phyloP scores from a whole-genome alignment of 768 basidiomycete species.

The Rhizopogon salebrosus region DNA sequence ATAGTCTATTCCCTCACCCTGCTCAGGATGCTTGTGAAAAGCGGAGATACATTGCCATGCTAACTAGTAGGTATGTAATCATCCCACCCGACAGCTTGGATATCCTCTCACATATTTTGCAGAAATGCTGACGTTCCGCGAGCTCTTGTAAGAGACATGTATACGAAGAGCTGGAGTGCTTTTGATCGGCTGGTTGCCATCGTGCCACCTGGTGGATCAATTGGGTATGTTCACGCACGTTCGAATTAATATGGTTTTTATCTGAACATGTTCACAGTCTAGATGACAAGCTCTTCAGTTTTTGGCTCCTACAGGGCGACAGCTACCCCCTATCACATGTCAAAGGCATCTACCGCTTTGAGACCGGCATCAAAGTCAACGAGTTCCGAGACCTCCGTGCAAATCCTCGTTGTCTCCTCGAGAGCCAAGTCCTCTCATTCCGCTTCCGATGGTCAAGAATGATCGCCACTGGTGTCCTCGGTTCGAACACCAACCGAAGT shows the following conservation, averaged over 20 bases:
- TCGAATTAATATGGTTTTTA: not conserved
- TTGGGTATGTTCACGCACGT: constrained; percentile 51
- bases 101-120: constrained; percentile 4
- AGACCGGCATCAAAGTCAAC: constrained; percentile 81
- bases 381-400: constrained; percentile 87
- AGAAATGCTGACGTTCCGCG: constrained; percentile 85
- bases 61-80: constrained; percentile 55
- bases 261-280: constrained; percentile 40
- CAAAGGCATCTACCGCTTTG: constrained; percentile 84
- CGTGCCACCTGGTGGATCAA: constrained; percentile 86
- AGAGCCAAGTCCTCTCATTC: constrained; percentile 77
- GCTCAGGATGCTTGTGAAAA: constrained; percentile 74
- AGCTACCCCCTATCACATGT: constrained; percentile 70
- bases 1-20: constrained; percentile 74
- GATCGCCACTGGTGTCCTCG: constrained; percentile 63
- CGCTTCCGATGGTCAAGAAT: constrained; percentile 79
- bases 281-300: constrained; percentile 87
- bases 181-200: constrained; percentile 86
- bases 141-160: constrained; percentile 83
- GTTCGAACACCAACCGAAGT: constrained; percentile 29
- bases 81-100: not conserved
- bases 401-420: constrained; percentile 81
- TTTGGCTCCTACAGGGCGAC: constrained; percentile 83
- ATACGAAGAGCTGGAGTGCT: constrained; percentile 90
- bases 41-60: constrained; percentile 64